Evolutionary conservation across 306 rosid genomes (phyloP), one percentile per base, ranked within the genome.

Genomic region (Cucumis cinereus): DNA sequence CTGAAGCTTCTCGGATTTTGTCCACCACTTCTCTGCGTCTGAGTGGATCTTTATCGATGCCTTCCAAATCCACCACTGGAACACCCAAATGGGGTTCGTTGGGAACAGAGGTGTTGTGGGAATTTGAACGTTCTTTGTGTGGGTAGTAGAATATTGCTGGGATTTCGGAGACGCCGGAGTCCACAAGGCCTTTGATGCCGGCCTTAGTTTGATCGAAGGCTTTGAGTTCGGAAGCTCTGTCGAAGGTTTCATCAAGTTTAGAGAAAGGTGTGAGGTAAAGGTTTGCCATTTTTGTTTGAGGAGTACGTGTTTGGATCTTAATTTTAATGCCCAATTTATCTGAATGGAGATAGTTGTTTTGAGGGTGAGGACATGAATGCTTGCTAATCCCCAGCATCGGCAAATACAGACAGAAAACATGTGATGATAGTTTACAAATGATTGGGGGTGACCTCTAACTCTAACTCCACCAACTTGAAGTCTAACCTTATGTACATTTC

Each of bases 61-160:
- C 89, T 20, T 33, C 59, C 23, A 90, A 68, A 75, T 87, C 88
- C 58, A 87, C 82, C 52, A 83, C 23, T 16, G 91, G 92, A 50
- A 90, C 41, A 47, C 77, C 79, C 35, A 82, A 5, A 7, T 79
- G 57, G 53, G 85, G 5, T 13, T 45, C 52, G 16, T 45, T 0
- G 17, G 91, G 91, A 50, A 90, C 53, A 12, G 53, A 47, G 17
- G 17, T 47, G 19, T 47, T 10, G 28, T 6, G 58, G 30, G 45
- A 33, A 62, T 33, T 16, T 1, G 12, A 24, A 10, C 64, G 60
- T 13, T 69, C 13, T 40, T 30, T 7, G 15, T 26, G 60, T 4
- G 76, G 63, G 23, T 57, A 76, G 73, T 69, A 6, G 72, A 90
- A 87, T 45, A 87, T 87, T 14, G 52, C 53, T 4, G 88, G 87